phyloP scores from a whole-genome alignment of 2,329 filamentous ascomycete species.

The Monilinia aucupariae region DNA sequence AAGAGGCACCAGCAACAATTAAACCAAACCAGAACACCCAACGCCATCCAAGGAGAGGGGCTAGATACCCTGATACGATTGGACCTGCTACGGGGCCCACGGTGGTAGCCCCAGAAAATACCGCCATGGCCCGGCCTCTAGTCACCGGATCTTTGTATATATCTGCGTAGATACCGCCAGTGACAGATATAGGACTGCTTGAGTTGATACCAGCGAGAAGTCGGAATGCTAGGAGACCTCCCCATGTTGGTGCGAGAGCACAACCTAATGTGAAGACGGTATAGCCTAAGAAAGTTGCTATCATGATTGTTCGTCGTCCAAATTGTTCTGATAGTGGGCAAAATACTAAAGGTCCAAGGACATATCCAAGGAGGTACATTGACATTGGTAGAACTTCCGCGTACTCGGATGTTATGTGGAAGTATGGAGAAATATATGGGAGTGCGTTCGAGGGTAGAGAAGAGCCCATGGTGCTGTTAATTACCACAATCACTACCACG shows the following conservation, averaged over 20 bases:
- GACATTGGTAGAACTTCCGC: slow-evolving; percentile 52
- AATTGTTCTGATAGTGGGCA: slow-evolving; percentile 62
- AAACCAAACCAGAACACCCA: slow-evolving; percentile 61
- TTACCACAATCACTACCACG: slow-evolving; percentile 52
- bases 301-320: slow-evolving; percentile 54
- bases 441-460: slow-evolving; percentile 60
- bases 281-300: slow-evolving; percentile 62
- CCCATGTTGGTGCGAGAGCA: slow-evolving; percentile 56
- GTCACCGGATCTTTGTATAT: slow-evolving; percentile 52
- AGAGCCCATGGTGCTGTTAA: slow-evolving; percentile 64
- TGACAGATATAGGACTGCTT: slow-evolving; percentile 55
- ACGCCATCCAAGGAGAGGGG: slow-evolving; percentile 52
- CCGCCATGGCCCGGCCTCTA: slow-evolving; percentile 55
- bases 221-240: slow-evolving; percentile 56
- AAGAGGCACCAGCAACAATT: slow-evolving; percentile 56
- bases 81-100: slow-evolving; percentile 60
- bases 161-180: slow-evolving; percentile 61
- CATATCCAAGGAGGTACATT: slow-evolving; percentile 59
- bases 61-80: slow-evolving; percentile 54
- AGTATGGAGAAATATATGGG: slow-evolving; percentile 52
- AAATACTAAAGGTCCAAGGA: slow-evolving; percentile 52
- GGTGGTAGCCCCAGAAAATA: slow-evolving; percentile 60
- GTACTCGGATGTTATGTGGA: slow-evolving; percentile 45
- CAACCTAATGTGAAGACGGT: slow-evolving; percentile 61
- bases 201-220: slow-evolving; percentile 56